Evolutionary conservation across 192 early-diverging fungal genomes (phyloP).

Genomic region (Lobosporangium transversale): DNA sequence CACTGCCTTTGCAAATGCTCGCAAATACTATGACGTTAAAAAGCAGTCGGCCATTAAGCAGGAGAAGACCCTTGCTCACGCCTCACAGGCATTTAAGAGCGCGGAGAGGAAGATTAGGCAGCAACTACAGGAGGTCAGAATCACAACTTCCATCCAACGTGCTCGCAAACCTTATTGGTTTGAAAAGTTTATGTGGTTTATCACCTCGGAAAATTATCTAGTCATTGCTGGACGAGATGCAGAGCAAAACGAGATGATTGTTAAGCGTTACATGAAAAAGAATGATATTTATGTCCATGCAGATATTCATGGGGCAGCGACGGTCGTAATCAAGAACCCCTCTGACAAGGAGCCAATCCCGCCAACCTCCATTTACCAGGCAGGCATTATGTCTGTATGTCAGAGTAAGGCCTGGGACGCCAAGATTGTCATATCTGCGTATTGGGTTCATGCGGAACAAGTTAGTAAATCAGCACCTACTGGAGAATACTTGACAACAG

Average conservation of each 20-base stretch:
- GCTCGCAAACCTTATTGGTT: conserved; percentile 97
- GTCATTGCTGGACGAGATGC: conserved; percentile 93
- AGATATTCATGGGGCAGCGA: conserved; percentile 92
- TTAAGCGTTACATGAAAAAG: conserved; percentile 72
- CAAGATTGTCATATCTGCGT: conserved; percentile 94
- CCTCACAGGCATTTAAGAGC: conserved; percentile 86
- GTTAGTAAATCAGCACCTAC: conserved; percentile 88
- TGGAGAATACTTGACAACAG: conserved; percentile 90
- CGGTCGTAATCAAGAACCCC: conserved; percentile 89
- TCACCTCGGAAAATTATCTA: conserved; percentile 92
- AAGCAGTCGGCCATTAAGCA: conserved; percentile 88
- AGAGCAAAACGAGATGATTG: conserved; percentile 92
- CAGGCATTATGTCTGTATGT: conserved; percentile 94
- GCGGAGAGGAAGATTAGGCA: conserved; percentile 91
- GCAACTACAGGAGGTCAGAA: conserved; percentile 80
- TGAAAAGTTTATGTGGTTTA: conserved; percentile 98
- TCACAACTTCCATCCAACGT: conserved; percentile 81
- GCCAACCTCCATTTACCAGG: conserved; percentile 92
- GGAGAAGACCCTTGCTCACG: conserved; percentile 87
- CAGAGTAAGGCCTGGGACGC: conserved; percentile 97
- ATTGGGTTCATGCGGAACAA: conserved; percentile 91
- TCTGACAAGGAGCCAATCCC: conserved; percentile 72
- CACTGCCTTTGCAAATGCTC: conserved; percentile 90
- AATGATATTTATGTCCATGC: conserved; percentile 93
- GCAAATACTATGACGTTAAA: conserved; percentile 87